Conservation (phyloP, 2,329 filamentous ascomycete genomes). For the Alternaria tenuissima region DNA sequence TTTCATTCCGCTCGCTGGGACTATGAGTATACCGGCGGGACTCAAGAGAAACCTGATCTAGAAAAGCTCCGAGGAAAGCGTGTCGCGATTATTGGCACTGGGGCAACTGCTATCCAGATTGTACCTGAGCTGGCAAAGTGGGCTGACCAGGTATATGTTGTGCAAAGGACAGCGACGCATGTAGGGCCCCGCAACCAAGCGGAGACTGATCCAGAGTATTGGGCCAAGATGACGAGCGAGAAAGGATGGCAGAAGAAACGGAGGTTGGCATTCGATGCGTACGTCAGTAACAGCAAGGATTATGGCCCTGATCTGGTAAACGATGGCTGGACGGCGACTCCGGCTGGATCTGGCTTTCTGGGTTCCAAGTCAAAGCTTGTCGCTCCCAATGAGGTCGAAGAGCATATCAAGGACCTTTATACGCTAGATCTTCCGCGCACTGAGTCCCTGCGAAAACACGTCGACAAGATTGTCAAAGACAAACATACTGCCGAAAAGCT, state of each 20-base stretch:
- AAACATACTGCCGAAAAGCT: conserved; percentile 60
- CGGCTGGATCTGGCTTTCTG: conserved; percentile 27
- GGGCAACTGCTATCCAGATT: conserved; percentile 44
- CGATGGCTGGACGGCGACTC: conserved; percentile 58
- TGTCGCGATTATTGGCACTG: conserved; percentile 47
- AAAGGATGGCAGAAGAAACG: conserved; percentile 64
- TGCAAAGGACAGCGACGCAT: conserved; percentile 63
- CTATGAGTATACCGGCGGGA: conserved; percentile 36
- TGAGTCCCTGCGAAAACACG: too few relatives aligned
- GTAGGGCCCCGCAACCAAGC: conserved; percentile 47
- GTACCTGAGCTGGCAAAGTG: conserved; percentile 55
- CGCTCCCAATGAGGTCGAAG: conserved; percentile 1
- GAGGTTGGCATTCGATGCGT: conserved; percentile 48
- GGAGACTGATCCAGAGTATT: conserved; percentile 22
- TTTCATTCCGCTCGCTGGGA: conserved; percentile 41
- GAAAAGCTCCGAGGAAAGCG: conserved; percentile 46
- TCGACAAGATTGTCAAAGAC: conserved; percentile 55
- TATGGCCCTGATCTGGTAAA: conserved; percentile 53
- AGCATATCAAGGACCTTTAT: too few relatives aligned
- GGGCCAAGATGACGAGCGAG: conserved; percentile 2
- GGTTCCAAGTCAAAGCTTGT: conserved; percentile 19
- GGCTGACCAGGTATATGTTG: conserved; percentile 61
- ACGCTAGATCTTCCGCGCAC: too few relatives aligned
- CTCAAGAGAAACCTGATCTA: conserved; percentile 31
- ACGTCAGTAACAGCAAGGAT: conserved; percentile 1